These are phyloP conservation scores for Hysterium pulicare DNA, from an alignment of 2,329 filamentous ascomycete species.

Conservation along the genomic window DNA sequence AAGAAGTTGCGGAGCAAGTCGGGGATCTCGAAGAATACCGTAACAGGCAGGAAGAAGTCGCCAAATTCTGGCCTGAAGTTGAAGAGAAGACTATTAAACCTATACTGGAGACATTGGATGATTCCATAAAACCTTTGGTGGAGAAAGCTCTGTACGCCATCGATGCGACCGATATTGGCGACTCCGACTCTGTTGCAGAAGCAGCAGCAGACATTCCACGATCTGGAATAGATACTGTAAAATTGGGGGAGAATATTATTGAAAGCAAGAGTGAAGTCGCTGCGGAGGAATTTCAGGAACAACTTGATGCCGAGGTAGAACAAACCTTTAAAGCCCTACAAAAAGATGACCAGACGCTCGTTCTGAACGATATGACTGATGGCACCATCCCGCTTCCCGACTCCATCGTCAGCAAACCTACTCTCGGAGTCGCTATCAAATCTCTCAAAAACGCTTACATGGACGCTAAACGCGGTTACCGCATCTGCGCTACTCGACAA, in stretches of 20 bases:
- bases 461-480: conserved; percentile 78
- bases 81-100: conserved; percentile 79
- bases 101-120: conserved; percentile 58
- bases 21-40: conserved; percentile 67
- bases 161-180: conserved; percentile 25
- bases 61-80: conserved; percentile 76
- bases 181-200: conserved; percentile 34
- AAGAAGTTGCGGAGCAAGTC: conserved; percentile 71
- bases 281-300: conserved; percentile 9
- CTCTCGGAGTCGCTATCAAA: conserved; percentile 44
- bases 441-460: conserved; percentile 76
- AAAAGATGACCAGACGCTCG: conserved; percentile 22
- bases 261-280: conserved; percentile 11
- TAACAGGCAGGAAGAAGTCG: conserved; percentile 70
- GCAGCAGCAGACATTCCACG: conserved; percentile 18
- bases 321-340: conserved; percentile 22
- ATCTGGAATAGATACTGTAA: background rate
- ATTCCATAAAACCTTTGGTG: conserved; percentile 61
- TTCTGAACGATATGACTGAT: conserved; percentile 26
- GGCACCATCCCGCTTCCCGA: conserved; percentile 26
- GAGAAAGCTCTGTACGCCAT: conserved; percentile 56
- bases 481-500: conserved; percentile 69
- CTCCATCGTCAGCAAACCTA: conserved; percentile 24
- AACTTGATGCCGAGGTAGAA: conserved; percentile 17
- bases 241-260: background rate